Percentiles rank a stretch among this genome's conserved stretches.
phyloP scores from a whole-genome alignment of 1,284 basidiomycete species.

The Naganishia sp. region DNA sequence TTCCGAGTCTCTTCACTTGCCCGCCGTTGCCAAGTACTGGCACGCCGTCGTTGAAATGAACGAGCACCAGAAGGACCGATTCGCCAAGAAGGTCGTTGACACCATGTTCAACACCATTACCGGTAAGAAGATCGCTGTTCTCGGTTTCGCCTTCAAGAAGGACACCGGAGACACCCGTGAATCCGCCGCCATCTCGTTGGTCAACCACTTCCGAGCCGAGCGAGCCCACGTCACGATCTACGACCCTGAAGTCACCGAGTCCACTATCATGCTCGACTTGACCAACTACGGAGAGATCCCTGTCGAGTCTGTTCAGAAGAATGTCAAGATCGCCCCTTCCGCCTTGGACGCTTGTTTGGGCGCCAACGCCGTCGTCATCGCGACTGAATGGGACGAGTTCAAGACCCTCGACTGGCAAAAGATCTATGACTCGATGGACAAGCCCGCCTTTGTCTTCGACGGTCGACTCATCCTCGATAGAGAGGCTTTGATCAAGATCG shows the following conservation, averaged over 20 bases:
- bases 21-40: slow-evolving; percentile 99
- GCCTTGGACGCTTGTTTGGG: slow-evolving; percentile 84
- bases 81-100: slow-evolving; percentile 86
- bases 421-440: slow-evolving; percentile 87
- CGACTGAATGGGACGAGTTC: slow-evolving; percentile 97
- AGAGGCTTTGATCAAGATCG: slow-evolving; percentile 75
- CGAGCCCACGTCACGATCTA: slow-evolving; percentile 83
- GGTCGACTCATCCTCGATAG: slow-evolving; percentile 78
- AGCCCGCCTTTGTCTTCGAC: slow-evolving; percentile 95
- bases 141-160: slow-evolving; percentile 89
- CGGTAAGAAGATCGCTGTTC: slow-evolving; percentile 85
- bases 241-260: slow-evolving; percentile 75
- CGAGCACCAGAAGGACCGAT: slow-evolving; percentile 89
- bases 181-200: slow-evolving; percentile 92
- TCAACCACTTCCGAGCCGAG: slow-evolving; percentile 90
- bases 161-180: slow-evolving; percentile 97
- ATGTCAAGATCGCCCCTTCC: slow-evolving; percentile 73
- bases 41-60: slow-evolving; percentile 91
- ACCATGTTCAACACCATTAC: slow-evolving; percentile 90
- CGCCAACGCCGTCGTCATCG: slow-evolving; percentile 67
- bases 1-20: slow-evolving; percentile 87
- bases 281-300: slow-evolving; percentile 56
- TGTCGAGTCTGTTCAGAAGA: slow-evolving; percentile 68
- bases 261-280: slow-evolving; percentile 60
- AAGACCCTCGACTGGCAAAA: slow-evolving; percentile 81